Conservation (phyloP, 352 stramenopile genomes). For the Thalassiosira allenii region DNA sequence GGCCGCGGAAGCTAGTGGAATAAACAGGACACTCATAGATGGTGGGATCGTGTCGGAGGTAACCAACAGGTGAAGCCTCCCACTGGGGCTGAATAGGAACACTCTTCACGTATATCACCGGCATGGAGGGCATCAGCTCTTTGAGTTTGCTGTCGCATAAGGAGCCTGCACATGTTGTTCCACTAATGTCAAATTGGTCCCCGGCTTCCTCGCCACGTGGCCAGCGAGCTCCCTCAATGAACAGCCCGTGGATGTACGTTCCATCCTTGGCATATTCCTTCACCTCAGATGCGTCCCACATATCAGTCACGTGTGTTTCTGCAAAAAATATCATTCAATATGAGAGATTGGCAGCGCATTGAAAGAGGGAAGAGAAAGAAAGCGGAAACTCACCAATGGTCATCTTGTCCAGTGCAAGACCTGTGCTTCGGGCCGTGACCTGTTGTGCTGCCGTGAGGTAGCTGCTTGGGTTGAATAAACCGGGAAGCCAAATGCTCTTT, state of each 20-base stretch:
- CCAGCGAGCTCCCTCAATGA: slow-evolving; percentile 95
- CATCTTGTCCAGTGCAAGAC: slow-evolving; percentile 95
- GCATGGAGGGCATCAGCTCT: slow-evolving; percentile 92
- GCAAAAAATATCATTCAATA: no score
- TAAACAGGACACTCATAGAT: slow-evolving; percentile 97
- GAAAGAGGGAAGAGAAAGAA: no score
- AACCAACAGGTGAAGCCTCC: slow-evolving; percentile 95
- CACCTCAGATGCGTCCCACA: slow-evolving; percentile 89
- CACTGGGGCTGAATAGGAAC: slow-evolving; percentile 92
- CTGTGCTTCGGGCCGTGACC: slow-evolving; percentile 95
- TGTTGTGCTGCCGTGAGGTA: slow-evolving; percentile 97
- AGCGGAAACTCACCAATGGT: no score
- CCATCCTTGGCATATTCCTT: slow-evolving; percentile 87
- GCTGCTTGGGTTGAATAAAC: slow-evolving; percentile 95
- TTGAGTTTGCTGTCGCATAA: slow-evolving; percentile 95
- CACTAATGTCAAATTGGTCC: slow-evolving; percentile 87
- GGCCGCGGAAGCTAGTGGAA: slow-evolving; percentile 95
- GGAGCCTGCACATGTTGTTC: slow-evolving; percentile 89
- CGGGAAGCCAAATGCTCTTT: slow-evolving; percentile 94
- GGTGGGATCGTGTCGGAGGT: slow-evolving; percentile 90
- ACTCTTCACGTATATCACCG: slow-evolving; percentile 96
- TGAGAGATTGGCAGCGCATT: no score
- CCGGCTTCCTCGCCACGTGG: slow-evolving; percentile 90
- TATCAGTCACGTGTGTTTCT: slow-evolving; percentile 96
- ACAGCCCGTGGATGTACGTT: slow-evolving; percentile 95